A percentile compares a stretch with the other conserved stretches of the same genome.
phyloP scores from a whole-genome alignment of 208 protist species.

The Balamuthia mandrillaris region DNA sequence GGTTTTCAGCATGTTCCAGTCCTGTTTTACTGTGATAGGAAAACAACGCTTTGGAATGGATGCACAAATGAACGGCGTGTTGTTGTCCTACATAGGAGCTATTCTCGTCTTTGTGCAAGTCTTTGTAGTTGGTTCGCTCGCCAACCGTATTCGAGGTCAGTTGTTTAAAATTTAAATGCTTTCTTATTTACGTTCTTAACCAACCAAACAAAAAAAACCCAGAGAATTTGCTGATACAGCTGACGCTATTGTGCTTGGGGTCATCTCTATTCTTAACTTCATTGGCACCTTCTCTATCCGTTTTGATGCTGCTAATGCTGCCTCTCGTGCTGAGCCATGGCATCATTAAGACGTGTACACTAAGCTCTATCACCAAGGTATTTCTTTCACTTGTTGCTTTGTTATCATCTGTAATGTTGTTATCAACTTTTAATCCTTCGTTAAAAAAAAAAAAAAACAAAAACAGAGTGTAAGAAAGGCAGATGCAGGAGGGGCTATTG shows the following conservation, averaged over 20 bases:
- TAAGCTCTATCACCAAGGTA: constrained; percentile 8
- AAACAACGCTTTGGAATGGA: not conserved
- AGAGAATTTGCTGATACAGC: not conserved
- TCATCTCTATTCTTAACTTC: not conserved
- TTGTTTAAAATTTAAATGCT: too few species aligned
- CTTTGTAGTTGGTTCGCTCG: too few species aligned
- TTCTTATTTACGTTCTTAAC: too few species aligned
- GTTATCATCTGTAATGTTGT: too few species aligned
- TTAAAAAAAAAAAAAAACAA: too few species aligned
- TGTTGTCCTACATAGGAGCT: constrained; percentile 3
- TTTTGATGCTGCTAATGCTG: not conserved
- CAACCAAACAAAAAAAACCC: not conserved
- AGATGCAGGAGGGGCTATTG: too few species aligned
- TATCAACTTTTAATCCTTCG: too few species aligned
- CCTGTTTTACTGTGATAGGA: not conserved
- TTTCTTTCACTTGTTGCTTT: too few species aligned
- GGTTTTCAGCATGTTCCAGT: not conserved
- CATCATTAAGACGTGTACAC: not conserved
- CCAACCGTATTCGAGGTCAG: too few species aligned
- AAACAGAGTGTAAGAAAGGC: too few species aligned
- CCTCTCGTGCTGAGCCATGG: not conserved
- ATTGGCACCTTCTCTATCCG: not conserved
- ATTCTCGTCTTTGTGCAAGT: not conserved
- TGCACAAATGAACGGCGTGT: not conserved
- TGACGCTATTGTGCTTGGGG: not conserved